Conservation (phyloP, 1,284 basidiomycete species). For the Microbotryum violaceum region DNA sequence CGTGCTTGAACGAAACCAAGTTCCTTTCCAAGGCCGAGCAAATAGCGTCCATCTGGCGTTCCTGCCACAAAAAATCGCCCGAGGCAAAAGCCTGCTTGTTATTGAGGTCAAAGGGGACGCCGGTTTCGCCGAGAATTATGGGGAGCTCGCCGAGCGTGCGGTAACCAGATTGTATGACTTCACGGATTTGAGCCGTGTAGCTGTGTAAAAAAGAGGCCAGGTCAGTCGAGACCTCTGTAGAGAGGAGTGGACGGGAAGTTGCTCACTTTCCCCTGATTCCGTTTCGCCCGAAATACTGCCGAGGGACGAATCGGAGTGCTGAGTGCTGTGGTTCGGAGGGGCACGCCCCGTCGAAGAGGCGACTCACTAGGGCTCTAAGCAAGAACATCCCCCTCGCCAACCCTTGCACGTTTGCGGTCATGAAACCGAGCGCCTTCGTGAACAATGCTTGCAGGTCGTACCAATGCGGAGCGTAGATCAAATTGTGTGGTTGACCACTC, state of each 20-base stretch:
- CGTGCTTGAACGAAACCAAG: constrained; percentile 38
- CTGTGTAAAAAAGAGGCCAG: constrained; percentile 8
- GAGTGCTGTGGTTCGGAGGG: background rate
- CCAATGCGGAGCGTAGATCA: constrained; percentile 90
- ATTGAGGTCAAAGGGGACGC: constrained; percentile 90
- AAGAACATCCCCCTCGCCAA: constrained; percentile 77
- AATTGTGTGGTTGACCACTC: constrained; percentile 56
- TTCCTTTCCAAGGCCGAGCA: constrained; percentile 26
- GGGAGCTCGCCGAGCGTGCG: constrained; percentile 65
- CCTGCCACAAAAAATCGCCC: constrained; percentile 55
- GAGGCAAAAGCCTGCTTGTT: constrained; percentile 60
- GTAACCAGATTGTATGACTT: constrained; percentile 61
- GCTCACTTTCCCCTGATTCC: constrained; percentile 62
- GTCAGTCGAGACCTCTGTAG: background rate
- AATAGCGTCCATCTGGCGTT: constrained; percentile 39
- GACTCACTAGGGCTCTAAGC: constrained; percentile 52
- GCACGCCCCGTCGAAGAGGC: too few species aligned
- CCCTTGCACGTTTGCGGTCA: constrained; percentile 84
- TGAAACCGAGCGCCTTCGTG: constrained; percentile 66
- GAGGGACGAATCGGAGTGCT: background rate
- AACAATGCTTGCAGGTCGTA: constrained; percentile 85
- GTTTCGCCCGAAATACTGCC: constrained; percentile 66
- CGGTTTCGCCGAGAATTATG: constrained; percentile 79
- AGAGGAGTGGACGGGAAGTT: background rate
- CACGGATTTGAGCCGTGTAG: constrained; percentile 71